A percentile compares a stretch with the other conserved stretches of the same genome.
These are phyloP conservation scores for Cyclotella kingstonii DNA, from an alignment of 108 stramenopile species.

Conservation along the genomic window DNA sequence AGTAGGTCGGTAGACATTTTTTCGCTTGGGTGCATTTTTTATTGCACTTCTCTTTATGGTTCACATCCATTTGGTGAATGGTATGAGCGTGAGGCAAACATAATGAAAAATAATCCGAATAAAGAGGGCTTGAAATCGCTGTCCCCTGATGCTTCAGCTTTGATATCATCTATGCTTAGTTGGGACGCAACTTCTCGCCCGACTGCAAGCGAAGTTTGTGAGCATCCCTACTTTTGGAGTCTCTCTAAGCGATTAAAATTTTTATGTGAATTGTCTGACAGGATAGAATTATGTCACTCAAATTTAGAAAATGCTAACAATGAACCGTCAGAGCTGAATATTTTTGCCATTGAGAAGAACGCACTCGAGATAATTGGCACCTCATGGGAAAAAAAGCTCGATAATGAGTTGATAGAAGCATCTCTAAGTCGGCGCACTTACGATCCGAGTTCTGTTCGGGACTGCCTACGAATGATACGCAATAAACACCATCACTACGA, in stretches of 20 bases:
- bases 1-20: constrained; percentile 94
- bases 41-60: constrained; percentile 84
- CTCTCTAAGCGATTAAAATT: constrained; percentile 74
- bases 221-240: constrained; percentile 95
- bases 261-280: constrained; percentile 89
- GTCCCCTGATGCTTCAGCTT: constrained; percentile 77
- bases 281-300: constrained; percentile 68
- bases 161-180: constrained; percentile 81
- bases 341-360: constrained; percentile 73
- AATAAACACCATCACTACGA: constrained; percentile 96
- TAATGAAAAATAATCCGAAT: constrained; percentile 80
- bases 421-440: constrained; percentile 86
- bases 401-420: constrained; percentile 74
- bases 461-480: constrained; percentile 87
- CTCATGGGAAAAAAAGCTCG: constrained; percentile 84
- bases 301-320: constrained; percentile 8
- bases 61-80: constrained; percentile 95
- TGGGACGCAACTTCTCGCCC: constrained; percentile 80
- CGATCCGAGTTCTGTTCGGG: constrained; percentile 86
- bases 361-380: constrained; percentile 82
- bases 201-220: constrained; percentile 82
- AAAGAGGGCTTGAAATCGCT: constrained; percentile 58
- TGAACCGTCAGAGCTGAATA: constrained; percentile 21
- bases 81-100: constrained; percentile 96
- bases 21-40: constrained; percentile 95